Conservation (phyloP, 148 eudicot genomes). For the Mesembryanthemum crystallinum region DNA sequence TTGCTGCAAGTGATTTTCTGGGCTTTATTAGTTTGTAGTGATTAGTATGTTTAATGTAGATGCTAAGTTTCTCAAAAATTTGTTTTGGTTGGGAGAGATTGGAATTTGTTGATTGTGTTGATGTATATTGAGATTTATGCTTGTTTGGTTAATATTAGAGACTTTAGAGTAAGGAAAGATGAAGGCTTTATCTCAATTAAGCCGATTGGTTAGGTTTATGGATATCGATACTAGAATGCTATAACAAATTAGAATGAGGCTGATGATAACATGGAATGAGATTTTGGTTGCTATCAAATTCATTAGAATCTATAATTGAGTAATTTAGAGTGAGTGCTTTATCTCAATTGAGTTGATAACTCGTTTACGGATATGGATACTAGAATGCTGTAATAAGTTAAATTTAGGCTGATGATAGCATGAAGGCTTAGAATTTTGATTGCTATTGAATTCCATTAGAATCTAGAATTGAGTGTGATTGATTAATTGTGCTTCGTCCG, state of each 20-base stretch:
- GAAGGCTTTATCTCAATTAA: not conserved
- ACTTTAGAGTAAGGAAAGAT: not conserved
- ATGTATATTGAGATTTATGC: not conserved
- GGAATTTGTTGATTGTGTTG: not conserved
- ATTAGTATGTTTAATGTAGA: not conserved
- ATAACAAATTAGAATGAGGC: not conserved
- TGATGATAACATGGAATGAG: not conserved
- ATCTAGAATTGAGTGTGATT: not conserved
- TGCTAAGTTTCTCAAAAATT: not conserved
- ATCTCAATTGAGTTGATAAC: not conserved
- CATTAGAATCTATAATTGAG: no score
- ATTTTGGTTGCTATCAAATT: no score
- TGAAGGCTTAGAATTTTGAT: not conserved
- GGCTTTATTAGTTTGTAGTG: not conserved
- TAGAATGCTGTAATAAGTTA: not conserved
- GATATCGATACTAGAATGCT: not conserved
- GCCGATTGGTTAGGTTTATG: not conserved
- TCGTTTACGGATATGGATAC: not conserved
- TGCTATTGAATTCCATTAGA: not conserved
- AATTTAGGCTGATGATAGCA: not conserved
- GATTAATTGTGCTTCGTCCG: not conserved
- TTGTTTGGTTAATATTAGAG: not conserved
- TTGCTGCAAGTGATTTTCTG: not conserved
- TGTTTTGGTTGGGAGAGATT: not conserved
- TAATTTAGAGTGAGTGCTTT: not conserved